Evolutionary conservation across 2,329 filamentous ascomycete genomes (phyloP).

Genomic region (Hymenoscyphus occultus): DNA sequence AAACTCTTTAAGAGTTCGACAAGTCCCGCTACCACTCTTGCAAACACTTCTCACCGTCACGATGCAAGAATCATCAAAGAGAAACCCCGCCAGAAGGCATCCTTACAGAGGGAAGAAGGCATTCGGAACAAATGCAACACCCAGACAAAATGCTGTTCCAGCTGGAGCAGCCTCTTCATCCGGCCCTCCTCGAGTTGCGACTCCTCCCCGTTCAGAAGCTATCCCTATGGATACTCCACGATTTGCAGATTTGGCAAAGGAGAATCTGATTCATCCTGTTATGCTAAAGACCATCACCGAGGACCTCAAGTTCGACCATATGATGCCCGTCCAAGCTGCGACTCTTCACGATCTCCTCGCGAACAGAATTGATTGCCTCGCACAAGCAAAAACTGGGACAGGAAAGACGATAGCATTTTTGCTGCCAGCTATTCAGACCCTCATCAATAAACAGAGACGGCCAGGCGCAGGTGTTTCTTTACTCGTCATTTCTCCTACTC

Average conservation of each 20-base stretch:
- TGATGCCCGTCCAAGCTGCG: slow-evolving; percentile 88
- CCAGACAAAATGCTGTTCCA: slow-evolving; percentile 19
- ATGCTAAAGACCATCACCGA: slow-evolving; percentile 59
- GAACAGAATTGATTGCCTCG: slow-evolving; percentile 65
- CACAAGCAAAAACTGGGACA: slow-evolving; percentile 94
- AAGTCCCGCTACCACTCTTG: slow-evolving; percentile 19
- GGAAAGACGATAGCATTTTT: slow-evolving; percentile 96
- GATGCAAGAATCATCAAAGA: slow-evolving; percentile 28
- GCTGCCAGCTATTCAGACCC: slow-evolving; percentile 72
- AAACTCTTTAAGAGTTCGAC: slow-evolving; percentile 13
- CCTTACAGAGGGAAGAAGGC: slow-evolving; percentile 28
- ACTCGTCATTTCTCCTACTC: slow-evolving; percentile 74
- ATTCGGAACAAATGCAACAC: slow-evolving; percentile 24
- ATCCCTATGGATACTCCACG: slow-evolving; percentile 45
- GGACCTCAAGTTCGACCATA: slow-evolving; percentile 72
- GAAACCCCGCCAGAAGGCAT: slow-evolving; percentile 24
- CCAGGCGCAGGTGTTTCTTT: slow-evolving; percentile 59
- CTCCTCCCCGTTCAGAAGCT: slow-evolving; percentile 39
- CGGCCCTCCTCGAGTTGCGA: slow-evolving; percentile 28
- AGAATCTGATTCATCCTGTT: slow-evolving; percentile 44
- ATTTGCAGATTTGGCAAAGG: slow-evolving; percentile 45
- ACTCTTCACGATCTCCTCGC: slow-evolving; percentile 79
- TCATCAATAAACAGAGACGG: slow-evolving; percentile 48
- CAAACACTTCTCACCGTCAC: slow-evolving; percentile 23
- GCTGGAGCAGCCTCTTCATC: slow-evolving; percentile 35